Evolutionary conservation across 1,284 basidiomycete genomes (phyloP).

Genomic region (Ceratobasidium sp.): DNA sequence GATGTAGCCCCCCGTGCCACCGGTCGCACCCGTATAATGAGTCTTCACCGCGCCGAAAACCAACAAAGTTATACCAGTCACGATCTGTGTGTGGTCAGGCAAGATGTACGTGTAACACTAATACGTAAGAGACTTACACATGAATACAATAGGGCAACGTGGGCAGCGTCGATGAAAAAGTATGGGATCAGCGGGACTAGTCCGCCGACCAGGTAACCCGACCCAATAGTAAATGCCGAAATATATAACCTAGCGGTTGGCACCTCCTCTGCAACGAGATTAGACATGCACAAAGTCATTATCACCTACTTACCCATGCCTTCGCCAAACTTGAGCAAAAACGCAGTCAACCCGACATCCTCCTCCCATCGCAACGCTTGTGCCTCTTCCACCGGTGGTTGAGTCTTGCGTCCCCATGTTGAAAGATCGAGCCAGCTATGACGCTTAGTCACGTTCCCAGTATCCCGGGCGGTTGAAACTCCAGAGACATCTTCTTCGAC

Average conservation of each 20-base stretch:
- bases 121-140: slow-evolving; percentile 55
- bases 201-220: slow-evolving; percentile 88
- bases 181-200: slow-evolving; percentile 92
- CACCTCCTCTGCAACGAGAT: slow-evolving; percentile 75
- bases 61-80: slow-evolving; percentile 88
- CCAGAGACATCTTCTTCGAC: slow-evolving; percentile 66
- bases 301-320: slow-evolving; percentile 74
- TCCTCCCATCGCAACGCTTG: slow-evolving; percentile 70
- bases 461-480: neutral
- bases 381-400: slow-evolving; percentile 52
- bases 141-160: slow-evolving; percentile 75
- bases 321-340: slow-evolving; percentile 93
- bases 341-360: slow-evolving; percentile 87
- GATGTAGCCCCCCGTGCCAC: slow-evolving; percentile 69
- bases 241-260: slow-evolving; percentile 77
- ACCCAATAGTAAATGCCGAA: slow-evolving; percentile 93
- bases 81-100: slow-evolving; percentile 55
- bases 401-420: slow-evolving; percentile 47
- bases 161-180: slow-evolving; percentile 81
- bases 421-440: slow-evolving; percentile 17
- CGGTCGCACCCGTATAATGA: slow-evolving; percentile 83
- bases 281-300: neutral
- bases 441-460: slow-evolving; percentile 10
- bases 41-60: slow-evolving; percentile 93
- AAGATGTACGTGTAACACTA: neutral